phyloP scores from a whole-genome alignment of 164 flowering plant genomes.

The Aristolochia fimbriata region DNA sequence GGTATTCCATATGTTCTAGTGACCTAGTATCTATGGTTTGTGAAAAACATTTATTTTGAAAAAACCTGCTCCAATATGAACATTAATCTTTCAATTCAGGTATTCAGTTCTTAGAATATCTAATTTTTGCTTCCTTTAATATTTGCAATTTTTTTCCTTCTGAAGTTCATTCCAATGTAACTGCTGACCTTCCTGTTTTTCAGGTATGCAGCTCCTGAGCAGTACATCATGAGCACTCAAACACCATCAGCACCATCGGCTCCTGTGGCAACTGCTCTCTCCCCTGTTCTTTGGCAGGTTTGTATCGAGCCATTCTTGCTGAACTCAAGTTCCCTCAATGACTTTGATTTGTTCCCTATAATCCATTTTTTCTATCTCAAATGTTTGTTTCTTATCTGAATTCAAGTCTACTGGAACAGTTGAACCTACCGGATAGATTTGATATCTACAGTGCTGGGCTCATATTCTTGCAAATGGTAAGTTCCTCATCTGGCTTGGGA shows the following conservation, averaged over 20 bases:
- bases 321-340: background rate
- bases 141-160: background rate
- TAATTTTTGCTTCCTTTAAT: too few relatives aligned
- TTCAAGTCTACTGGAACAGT: slow-evolving; percentile 29
- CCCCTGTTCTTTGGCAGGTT: slow-evolving; percentile 99
- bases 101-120: too few relatives aligned
- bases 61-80: background rate
- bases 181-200: background rate
- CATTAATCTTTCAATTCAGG: too few relatives aligned
- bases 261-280: slow-evolving; percentile 90
- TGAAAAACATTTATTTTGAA: background rate
- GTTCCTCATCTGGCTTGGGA: background rate
- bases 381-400: slow-evolving; percentile 1
- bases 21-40: background rate
- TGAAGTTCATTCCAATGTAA: background rate
- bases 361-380: background rate
- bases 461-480: slow-evolving; percentile 88
- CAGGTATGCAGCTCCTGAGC: slow-evolving; percentile 98
- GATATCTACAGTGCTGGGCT: slow-evolving; percentile 95
- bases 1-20: slow-evolving; percentile 30
- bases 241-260: slow-evolving; percentile 98
- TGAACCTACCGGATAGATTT: slow-evolving; percentile 93
- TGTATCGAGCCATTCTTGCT: background rate
- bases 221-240: slow-evolving; percentile 99
- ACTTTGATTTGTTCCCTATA: background rate